Base-by-base conservation (phyloP, 352 stramenopile genomes). In the Pilasporangium apinafurcum region DNA sequence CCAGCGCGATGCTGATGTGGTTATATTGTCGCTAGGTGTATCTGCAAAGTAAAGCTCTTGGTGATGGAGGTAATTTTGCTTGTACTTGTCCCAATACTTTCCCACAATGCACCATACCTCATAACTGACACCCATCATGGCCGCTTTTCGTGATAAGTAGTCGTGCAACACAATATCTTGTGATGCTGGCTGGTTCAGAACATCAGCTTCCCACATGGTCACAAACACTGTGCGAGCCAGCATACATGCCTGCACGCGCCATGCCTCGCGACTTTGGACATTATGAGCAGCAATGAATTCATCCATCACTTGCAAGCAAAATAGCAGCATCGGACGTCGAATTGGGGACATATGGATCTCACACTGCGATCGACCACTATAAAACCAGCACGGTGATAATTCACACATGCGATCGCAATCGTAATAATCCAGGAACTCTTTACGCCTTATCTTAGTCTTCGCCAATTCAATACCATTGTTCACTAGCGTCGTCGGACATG, bases 271-370 rank as follows among this genome's bases (percentile, higher is more conserved):
- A 0, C 30, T 51, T 30, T 59, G 44, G 42, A 62, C 60, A 41
- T 54, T 46, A 34, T 62, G 54, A 16, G 44, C 57, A 1, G 66
- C 57, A 31, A 93, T 68, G 44, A 83, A 87, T 47, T 91, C 68
- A 51, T 93, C 74, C 20, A 91, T 42, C 20, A 59, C 67, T 49
- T 91, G 78, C 12, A 90, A 52, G 26, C 68, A 85, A 40, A 90
- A 89, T 9, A 89, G 53, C 42, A 93, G 41, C 58, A 86, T 81
- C 1, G 81, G 78, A 16, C 73, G 59, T 20, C 32, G 47, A 12
- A 78, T 59, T 1, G 44, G n/a, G 5, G 57, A 41, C 0, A 13
- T 22, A 33, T 89, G 75, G 9, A 88, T 48, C 13, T 40, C 31
- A 30, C 77, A 92, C n/a, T 36, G 59, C 6, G 49, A 25, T 9